Base-by-base conservation (phyloP, 805 yeast genomes). In the Zygosaccharomyces kombuchaensis region DNA sequence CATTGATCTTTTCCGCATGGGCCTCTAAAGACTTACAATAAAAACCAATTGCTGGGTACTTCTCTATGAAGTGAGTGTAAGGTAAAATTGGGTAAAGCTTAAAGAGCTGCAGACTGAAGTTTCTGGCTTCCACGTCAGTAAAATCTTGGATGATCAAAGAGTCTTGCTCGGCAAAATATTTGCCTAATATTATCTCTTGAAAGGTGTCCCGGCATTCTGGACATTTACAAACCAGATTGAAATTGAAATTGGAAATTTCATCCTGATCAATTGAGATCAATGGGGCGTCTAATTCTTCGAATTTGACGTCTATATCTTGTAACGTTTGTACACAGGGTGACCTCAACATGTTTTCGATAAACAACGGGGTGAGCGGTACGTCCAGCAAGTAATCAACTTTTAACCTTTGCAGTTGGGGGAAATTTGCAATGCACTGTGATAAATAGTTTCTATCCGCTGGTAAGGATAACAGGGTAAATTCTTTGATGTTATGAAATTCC, bases 11-110 rank as follows among this genome's bases (percentile, higher is more conserved):
- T 2, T 44, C 37, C 1, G 62, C 56, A 39, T 61, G 60, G 2
- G 53, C 49, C 3, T 54, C 51, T 9, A 67, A 45, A 12, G 63
- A 59, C 32, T 58, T 64, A 2, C 65, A 55, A 17, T 66, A 60
- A 17, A 59, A 67, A 17, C 65, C 65, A n/a, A 69, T 66, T 2
- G 70, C 53, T 8, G 74, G 73, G 40, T 54, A 59, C 16, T 44
- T 49, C 34, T 66, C 72, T 36, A 68, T 55, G 12, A 66, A 62
- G 35, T 61, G 65, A 4, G 71, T 60, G 46, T 70, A 65, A 4
- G 74, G 74, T 14, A 64, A 51, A 1, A 70, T 61, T 21, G 65
- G 57, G 45, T 55, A 59, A 1, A 66, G 48, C 25, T 57, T 52
- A 21, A 63, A 57, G 39, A 69, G 56, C 16, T 62, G 67, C 9